A percentile compares a stretch with the other conserved stretches of the same genome.
Evolutionary conservation across 768 basidiomycete species (phyloP).

Genomic region (Butyriboletus loyo): DNA sequence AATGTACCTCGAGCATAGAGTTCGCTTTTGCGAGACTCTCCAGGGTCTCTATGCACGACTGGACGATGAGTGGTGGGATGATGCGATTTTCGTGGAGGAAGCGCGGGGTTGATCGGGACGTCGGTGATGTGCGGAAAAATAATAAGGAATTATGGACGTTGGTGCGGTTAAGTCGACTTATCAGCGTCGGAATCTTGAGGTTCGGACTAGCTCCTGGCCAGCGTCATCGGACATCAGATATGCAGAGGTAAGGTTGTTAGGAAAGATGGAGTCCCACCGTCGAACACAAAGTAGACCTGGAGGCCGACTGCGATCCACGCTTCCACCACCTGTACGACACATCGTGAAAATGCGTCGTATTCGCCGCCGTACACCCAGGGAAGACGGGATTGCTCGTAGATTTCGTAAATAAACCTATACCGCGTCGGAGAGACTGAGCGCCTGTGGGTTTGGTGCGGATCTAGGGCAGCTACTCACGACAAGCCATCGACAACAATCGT

Average conservation of each 20-base stretch:
- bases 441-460: neutral
- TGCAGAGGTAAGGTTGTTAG: neutral
- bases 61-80: slow-evolving; percentile 64
- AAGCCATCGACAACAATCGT: slow-evolving; percentile 77
- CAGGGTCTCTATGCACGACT: slow-evolving; percentile 57
- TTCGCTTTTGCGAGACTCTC: slow-evolving; percentile 34
- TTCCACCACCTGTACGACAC: slow-evolving; percentile 49
- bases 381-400: slow-evolving; percentile 56
- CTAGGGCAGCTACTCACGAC: slow-evolving; percentile 60
- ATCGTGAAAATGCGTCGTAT: slow-evolving; percentile 52
- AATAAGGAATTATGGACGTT: slow-evolving; percentile 61
- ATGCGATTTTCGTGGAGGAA: slow-evolving; percentile 75
- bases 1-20: slow-evolving; percentile 51
- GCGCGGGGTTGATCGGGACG: slow-evolving; percentile 59
- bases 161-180: slow-evolving; percentile 55
- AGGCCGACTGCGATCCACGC: slow-evolving; percentile 71
- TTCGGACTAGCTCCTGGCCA: slow-evolving; percentile 60
- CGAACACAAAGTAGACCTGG: slow-evolving; percentile 73
- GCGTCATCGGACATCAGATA: slow-evolving; percentile 12
- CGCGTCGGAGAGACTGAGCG: slow-evolving; percentile 9
- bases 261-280: slow-evolving; percentile 50
- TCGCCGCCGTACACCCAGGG: slow-evolving; percentile 90
- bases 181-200: slow-evolving; percentile 69
- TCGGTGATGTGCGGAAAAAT: slow-evolving; percentile 76
- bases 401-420: slow-evolving; percentile 69